Percentiles rank a stretch among this genome's conserved stretches.
Conservation (phyloP, 2,329 filamentous ascomycete genomes). For the Albifimbria verrucaria region DNA sequence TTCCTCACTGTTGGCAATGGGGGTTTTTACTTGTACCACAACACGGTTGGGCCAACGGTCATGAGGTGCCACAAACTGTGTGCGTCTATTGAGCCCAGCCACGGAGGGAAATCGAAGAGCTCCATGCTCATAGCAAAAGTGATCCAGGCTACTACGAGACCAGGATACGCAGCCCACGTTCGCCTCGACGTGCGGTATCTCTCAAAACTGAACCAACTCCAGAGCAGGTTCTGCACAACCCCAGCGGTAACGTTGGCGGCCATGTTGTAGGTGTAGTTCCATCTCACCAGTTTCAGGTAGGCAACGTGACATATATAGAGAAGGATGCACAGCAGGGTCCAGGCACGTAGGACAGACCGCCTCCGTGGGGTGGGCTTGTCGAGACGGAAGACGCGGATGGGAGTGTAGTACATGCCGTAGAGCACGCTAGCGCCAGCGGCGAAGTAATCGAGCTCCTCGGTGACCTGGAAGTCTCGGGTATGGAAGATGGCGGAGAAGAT, state of each 20-base stretch:
- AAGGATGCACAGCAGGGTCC: slow-evolving; percentile 69
- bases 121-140: slow-evolving; percentile 94
- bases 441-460: slow-evolving; percentile 96
- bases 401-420: slow-evolving; percentile 85
- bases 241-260: slow-evolving; percentile 84
- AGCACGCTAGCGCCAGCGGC: slow-evolving; percentile 85
- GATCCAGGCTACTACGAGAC: slow-evolving; percentile 87
- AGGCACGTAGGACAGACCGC: slow-evolving; percentile 59
- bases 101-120: slow-evolving; percentile 87
- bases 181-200: slow-evolving; percentile 70
- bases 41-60: slow-evolving; percentile 79
- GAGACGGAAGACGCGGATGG: slow-evolving; percentile 78
- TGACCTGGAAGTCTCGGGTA: slow-evolving; percentile 77
- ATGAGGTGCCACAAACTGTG: slow-evolving; percentile 95
- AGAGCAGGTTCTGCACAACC: slow-evolving; percentile 75
- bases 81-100: slow-evolving; percentile 80
- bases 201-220: slow-evolving; percentile 78
- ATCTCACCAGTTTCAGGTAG: slow-evolving; percentile 81
- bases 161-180: slow-evolving; percentile 84
- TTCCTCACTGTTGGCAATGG: not conserved
- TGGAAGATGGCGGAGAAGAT: slow-evolving; percentile 89
- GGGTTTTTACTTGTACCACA: slow-evolving; percentile 90
- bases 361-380: slow-evolving; percentile 52
- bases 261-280: slow-evolving; percentile 99
- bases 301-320: slow-evolving; percentile 75